Conservation (phyloP, 768 basidiomycete genomes). For the Pleurotus sapidus region DNA sequence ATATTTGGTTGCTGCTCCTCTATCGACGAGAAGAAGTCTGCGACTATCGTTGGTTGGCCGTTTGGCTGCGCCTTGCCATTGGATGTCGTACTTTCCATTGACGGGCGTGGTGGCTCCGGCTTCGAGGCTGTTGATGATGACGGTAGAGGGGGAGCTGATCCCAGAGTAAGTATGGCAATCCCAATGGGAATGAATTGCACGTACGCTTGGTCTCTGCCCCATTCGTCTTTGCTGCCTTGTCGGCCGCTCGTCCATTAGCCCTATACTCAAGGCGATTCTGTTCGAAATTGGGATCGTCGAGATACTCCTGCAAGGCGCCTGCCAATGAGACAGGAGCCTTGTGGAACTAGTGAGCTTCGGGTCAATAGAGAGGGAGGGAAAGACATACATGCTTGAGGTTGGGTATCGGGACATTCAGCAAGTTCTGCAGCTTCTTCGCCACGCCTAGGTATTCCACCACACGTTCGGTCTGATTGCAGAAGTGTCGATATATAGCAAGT, state of each 20-base stretch:
- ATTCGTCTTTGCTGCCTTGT: conserved; percentile 28
- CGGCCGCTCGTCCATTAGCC: conserved; percentile 68
- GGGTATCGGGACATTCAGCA: conserved; percentile 92
- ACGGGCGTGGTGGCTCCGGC: conserved; percentile 11
- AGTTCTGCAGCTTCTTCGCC: conserved; percentile 89
- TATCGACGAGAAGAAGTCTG: conserved; percentile 90
- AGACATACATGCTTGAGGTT: conserved; percentile 81
- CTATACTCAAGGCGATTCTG: conserved; percentile 92
- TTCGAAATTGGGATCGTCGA: conserved; percentile 96
- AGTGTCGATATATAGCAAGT: conserved; percentile 85
- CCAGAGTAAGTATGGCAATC: background rate
- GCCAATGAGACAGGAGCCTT: conserved; percentile 96
- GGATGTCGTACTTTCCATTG: background rate
- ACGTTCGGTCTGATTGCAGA: conserved; percentile 89
- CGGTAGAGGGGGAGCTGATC: background rate
- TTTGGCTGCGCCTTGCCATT: conserved; percentile 11
- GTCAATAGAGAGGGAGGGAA: background rate
- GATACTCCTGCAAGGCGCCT: conserved; percentile 89
- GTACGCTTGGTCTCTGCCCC: conserved; percentile 25
- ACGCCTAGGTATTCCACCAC: conserved; percentile 93
- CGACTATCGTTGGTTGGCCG: conserved; percentile 38
- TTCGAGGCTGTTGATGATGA: background rate
- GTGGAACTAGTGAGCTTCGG: background rate
- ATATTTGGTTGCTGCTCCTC: conserved; percentile 76
- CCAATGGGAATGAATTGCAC: background rate